phyloP scores from a whole-genome alignment of 345 rosid species.

The Populus euphratica region DNA sequence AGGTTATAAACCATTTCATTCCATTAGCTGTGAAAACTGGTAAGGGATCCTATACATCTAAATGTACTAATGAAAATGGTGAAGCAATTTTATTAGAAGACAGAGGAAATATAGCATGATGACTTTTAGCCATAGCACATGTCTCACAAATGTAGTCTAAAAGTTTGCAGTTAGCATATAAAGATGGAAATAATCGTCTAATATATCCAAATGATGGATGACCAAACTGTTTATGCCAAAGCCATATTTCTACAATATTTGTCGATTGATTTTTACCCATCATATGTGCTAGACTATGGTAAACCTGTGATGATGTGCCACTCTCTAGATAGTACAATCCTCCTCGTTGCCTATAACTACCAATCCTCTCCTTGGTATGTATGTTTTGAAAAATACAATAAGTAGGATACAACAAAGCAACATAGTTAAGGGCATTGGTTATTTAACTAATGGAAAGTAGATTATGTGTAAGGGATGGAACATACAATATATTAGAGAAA shows the following conservation, averaged over 20 bases:
- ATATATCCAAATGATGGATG: neutral
- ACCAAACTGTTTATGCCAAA: neutral
- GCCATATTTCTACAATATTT: neutral
- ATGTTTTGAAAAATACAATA: neutral
- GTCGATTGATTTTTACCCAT: neutral
- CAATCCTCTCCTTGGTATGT: neutral
- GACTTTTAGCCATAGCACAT: neutral
- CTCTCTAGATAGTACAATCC: neutral
- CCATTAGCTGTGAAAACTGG: neutral
- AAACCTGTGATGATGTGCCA: neutral
- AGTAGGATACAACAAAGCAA: neutral
- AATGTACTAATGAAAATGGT: neutral
- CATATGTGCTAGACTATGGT: neutral
- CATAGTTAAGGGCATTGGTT: neutral
- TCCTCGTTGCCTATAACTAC: neutral
- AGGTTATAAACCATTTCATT: neutral
- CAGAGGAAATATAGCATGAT: neutral
- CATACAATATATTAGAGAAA: neutral
- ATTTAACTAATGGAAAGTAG: neutral
- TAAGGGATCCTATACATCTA: neutral
- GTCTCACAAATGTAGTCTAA: neutral
- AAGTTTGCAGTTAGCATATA: neutral
- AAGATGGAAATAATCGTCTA: neutral
- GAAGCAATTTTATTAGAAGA: neutral
- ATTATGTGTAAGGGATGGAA: neutral